A percentile compares a stretch with the other conserved stretches of the same genome.
phyloP scores from a whole-genome alignment of 1,284 basidiomycete species.

The Fomitopsis palustris region DNA sequence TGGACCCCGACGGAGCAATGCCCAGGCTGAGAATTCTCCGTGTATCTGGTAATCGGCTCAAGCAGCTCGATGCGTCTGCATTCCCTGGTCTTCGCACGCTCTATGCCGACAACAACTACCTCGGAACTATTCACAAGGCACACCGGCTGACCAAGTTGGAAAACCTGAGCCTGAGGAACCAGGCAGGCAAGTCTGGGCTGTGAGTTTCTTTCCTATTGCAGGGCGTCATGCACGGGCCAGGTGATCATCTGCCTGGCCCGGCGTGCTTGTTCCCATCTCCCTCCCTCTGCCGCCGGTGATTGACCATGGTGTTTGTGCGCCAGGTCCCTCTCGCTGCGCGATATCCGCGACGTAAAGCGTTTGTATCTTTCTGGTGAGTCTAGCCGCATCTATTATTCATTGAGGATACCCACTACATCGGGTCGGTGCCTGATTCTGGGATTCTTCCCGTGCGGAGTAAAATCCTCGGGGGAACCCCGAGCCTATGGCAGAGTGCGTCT shows the following conservation, averaged over 20 bases:
- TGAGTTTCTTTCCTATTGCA: conserved; percentile 39
- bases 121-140: conserved; percentile 53
- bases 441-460: background rate
- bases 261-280: background rate
- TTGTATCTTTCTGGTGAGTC: conserved; percentile 88
- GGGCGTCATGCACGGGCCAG: background rate
- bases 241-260: background rate
- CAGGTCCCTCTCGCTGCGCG: conserved; percentile 51
- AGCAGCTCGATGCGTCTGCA: conserved; percentile 61
- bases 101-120: conserved; percentile 87
- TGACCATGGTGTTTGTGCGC: conserved; percentile 2
- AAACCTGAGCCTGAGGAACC: conserved; percentile 90
- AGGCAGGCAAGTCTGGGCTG: conserved; percentile 65
- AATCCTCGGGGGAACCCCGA: conserved; percentile 5
- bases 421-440: background rate
- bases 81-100: conserved; percentile 83
- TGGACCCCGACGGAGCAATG: conserved; percentile 55
- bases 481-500: background rate
- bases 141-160: conserved; percentile 71
- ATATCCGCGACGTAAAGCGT: conserved; percentile 87
- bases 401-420: background rate
- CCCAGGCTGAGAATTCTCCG: conserved; percentile 79
- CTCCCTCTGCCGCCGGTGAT: background rate
- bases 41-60: conserved; percentile 79
- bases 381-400: background rate